Evolutionary conservation across 371 early-diverging fungal species (phyloP), one percentile per base, ranked within the genome.

Genomic region (Actinomortierella wolfii): DNA sequence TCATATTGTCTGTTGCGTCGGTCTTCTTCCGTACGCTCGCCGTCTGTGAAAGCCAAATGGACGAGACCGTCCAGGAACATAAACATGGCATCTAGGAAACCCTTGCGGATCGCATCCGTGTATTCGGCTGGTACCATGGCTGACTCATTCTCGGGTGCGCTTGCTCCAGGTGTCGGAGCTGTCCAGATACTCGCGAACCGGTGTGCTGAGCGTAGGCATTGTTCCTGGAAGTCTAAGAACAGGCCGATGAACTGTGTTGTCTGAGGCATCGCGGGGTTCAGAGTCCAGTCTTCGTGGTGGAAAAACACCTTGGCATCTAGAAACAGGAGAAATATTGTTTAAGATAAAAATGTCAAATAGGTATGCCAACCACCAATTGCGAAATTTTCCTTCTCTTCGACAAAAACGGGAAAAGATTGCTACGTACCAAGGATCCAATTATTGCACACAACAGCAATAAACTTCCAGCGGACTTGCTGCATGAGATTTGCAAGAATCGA

Each of bases 271-370:
- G 90, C 92, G 0, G 88, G 79, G 45, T 94, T 91, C 48, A 93
- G 76, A 0, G 86, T 70, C 95, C 95, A 97, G 54, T 92, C 94
- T 74, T 97, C 96, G 63, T 92, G 85, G 57, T 84, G 76, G 55
- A 88, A 82, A 73, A 97, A 94, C 17, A 77, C 79, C 56, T 83
- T 83, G 20, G 93, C 91, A 77, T 94, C 97, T 89, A 66, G 53
- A 67, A 67, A 50, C 26, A 29, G 25, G 18, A 51, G 46, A 46
- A 4, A 40, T 40, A 53, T 54, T 54, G 70, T 57, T 17, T 66
- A 57, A 42, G 56, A 64, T 5, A 57, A 42, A 43, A 26, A 23
- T 23, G 13, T 44, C 20, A 44, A 44, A n/a, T 44, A 20, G 44
- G 3, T 8, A 74, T 58, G 18, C 63, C 57, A 25, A 57, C 61